Conservation (phyloP, 306 rosid species). For the Quercus mongolica region DNA sequence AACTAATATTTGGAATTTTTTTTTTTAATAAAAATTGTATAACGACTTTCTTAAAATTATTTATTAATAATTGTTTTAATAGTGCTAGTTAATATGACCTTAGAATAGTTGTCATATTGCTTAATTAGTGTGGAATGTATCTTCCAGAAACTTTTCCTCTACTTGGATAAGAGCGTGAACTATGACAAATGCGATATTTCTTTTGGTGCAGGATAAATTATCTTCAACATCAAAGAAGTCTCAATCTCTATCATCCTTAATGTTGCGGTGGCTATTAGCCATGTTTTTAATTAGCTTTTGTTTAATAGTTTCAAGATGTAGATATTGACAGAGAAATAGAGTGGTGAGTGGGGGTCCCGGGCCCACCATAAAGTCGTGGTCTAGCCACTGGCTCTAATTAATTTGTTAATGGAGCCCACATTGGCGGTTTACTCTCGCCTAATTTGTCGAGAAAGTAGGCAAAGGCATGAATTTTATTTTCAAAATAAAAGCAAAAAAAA, state of each 20-base stretch:
- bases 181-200: too few relatives aligned
- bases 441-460: slow-evolving; percentile 6
- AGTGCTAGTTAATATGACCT: too few relatives aligned
- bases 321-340: background rate
- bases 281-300: background rate
- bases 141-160: too few relatives aligned
- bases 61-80: rapidly evolving
- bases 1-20: too few relatives aligned
- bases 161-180: too few relatives aligned
- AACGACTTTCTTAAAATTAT: rapidly evolving
- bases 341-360: background rate
- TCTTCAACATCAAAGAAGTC: too few relatives aligned
- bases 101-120: background rate
- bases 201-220: too few relatives aligned
- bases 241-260: too few relatives aligned
- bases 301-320: background rate
- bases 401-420: slow-evolving; percentile 21
- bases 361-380: slow-evolving; percentile 27
- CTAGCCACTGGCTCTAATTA: slow-evolving; percentile 19
- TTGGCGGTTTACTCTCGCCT: slow-evolving; percentile 23
- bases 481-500: too few relatives aligned
- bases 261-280: background rate
- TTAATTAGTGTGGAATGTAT: background rate
- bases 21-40: rapidly evolving
- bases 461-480: slow-evolving; percentile 4